Conservation (phyloP, 148 eudicot species). For the Amaranthus palmeri region DNA sequence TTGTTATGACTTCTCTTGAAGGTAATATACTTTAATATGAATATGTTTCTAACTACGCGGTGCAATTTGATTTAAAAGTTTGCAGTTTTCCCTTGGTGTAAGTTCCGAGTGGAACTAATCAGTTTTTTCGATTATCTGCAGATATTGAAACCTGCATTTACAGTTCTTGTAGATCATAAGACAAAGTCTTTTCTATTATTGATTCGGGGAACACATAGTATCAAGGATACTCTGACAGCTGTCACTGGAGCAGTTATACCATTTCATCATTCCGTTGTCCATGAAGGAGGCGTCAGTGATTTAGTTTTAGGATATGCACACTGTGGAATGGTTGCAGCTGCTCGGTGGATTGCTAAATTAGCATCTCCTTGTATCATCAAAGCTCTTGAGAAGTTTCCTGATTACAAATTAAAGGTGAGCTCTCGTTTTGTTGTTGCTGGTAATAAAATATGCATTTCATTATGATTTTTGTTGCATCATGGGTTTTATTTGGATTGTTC, state of each 20-base stretch:
- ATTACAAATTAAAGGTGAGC: conserved; percentile 73
- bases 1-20: no score
- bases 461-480: background rate
- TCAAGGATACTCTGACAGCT: conserved; percentile 94
- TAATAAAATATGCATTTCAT: background rate
- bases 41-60: no score
- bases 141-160: conserved; percentile 99
- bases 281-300: conserved; percentile 85
- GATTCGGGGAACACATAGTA: conserved; percentile 98
- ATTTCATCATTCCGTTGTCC: conserved; percentile 90
- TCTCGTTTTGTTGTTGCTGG: background rate
- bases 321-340: conserved; percentile 99
- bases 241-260: conserved; percentile 98
- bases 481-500: no score
- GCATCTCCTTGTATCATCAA: conserved; percentile 70
- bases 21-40: no score
- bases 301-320: conserved; percentile 94
- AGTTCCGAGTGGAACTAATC: background rate
- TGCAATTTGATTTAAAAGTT: no score
- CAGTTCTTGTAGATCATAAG: conserved; percentile 74
- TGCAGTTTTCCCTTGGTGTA: no score
- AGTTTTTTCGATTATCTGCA: conserved; percentile 30
- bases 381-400: conserved; percentile 58
- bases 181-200: conserved; percentile 56
- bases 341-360: conserved; percentile 95